Evolutionary conservation across 768 basidiomycete genomes (phyloP), one percentile per base, ranked within the genome.

Genomic region (Amanita subjunquillea): DNA sequence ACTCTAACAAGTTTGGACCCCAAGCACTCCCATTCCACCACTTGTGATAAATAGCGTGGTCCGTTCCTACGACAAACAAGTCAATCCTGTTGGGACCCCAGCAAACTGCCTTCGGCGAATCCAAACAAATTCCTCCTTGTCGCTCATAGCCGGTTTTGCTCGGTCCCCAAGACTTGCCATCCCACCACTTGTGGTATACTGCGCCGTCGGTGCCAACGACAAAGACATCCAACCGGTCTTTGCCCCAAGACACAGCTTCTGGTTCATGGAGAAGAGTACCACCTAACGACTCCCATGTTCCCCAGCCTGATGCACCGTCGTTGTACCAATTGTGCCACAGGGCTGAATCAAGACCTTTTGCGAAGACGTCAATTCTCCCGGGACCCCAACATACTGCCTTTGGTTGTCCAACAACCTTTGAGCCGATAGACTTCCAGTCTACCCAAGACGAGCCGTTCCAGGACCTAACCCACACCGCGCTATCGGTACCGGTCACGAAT

Each of bases 1-100:
- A 55, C 13, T n/a, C 53, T n/a, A 13, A 20, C 17, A 41, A 22
- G 39, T 20, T 9, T 25, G 54, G 30, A 25, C 54, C 54, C 56
- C 56, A 57, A 13, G 34, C 4, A 34, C 34, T 10, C 4, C n/a
- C 23, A 15, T 10, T 36, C 54, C 54, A 57, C 48, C 48, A 57
- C 44, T 57, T 57, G 37, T 57, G 56, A 22, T 34, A 55, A n/a
- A 55, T 34, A n/a, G 32, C 43, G 36, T 30, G 38, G 37, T 54
- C 44, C 9, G 40, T 45, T 12, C 54, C 54, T 43, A 25, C 40
- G 39, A 39, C 54, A 57, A 25, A 57, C 46, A 34, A 34, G 34
- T 34, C 34, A 34, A 34, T 34, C 34, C 34, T 12, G 13, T 34
- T 34, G 34, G 34, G 13, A 34, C 34, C 34, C 54, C 49, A 42